Evolutionary conservation across 306 rosid genomes (phyloP).

Genomic region (Cicer yamashitae): DNA sequence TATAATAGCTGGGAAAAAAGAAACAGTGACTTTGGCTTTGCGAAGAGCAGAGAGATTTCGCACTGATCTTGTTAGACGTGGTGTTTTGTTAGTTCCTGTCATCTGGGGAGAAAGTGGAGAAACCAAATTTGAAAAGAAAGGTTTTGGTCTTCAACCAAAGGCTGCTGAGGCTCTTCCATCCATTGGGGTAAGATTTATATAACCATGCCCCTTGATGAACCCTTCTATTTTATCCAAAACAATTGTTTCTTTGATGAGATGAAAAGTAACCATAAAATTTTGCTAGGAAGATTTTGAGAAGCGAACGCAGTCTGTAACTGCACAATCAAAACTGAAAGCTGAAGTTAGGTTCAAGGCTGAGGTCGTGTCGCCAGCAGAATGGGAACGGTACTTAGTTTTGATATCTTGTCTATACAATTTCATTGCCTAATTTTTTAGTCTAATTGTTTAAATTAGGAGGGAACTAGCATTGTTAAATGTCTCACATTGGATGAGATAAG

Average conservation of each 20-base stretch:
- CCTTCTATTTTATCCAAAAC: constrained; percentile 17
- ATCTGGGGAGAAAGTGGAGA: constrained; percentile 78
- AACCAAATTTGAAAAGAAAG: constrained; percentile 79
- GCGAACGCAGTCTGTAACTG: constrained; percentile 79
- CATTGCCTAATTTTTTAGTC: constrained; percentile 2
- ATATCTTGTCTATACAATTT: constrained; percentile 25
- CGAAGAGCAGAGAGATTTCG: constrained; percentile 81
- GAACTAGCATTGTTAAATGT: neutral
- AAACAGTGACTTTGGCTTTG: constrained; percentile 71
- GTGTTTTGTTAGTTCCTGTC: constrained; percentile 87
- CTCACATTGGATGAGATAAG: no score
- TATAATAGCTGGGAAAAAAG: constrained; percentile 89
- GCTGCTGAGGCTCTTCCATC: constrained; percentile 84
- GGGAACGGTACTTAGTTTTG: constrained; percentile 78
- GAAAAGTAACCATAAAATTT: constrained; percentile 42
- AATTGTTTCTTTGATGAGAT: constrained; percentile 41
- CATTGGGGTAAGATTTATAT: constrained; percentile 74
- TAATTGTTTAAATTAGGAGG: neutral
- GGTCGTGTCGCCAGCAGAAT: constrained; percentile 80
- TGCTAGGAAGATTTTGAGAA: constrained; percentile 94
- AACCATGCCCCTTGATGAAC: constrained; percentile 34
- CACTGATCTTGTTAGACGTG: constrained; percentile 79
- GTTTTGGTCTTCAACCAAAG: constrained; percentile 68
- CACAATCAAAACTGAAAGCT: constrained; percentile 88
- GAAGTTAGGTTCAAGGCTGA: constrained; percentile 96